Evolutionary conservation across 345 rosid species (phyloP).

Genomic region (Moricandia moricandioides): DNA sequence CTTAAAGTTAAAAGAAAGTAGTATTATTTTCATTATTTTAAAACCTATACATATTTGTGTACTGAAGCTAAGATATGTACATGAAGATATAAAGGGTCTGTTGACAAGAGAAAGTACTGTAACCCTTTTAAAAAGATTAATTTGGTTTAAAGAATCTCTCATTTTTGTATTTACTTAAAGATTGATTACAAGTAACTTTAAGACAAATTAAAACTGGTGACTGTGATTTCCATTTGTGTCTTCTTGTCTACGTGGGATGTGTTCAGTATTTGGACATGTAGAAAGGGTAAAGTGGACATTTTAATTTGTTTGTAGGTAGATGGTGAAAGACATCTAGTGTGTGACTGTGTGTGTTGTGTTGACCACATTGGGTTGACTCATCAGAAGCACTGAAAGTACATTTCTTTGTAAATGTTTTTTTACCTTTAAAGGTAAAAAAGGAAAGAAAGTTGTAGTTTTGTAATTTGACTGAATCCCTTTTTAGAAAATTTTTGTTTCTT

Average conservation of each 20-base stretch:
- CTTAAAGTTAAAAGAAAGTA: neutral
- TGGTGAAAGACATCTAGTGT: conserved; percentile 19
- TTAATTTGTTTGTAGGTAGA: conserved; percentile 28
- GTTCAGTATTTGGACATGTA: conserved; percentile 41
- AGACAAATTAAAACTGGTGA: conserved; percentile 3
- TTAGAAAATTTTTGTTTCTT: conserved; percentile 10
- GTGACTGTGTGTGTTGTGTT: neutral
- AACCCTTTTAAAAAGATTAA: neutral
- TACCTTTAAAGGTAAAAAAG: neutral
- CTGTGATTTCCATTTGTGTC: conserved; percentile 50
- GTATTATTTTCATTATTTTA: too few species aligned
- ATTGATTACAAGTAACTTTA: neutral
- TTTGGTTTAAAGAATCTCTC: neutral
- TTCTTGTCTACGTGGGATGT: conserved; percentile 46
- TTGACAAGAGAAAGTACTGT: neutral
- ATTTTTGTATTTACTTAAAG: neutral
- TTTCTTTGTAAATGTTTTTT: neutral
- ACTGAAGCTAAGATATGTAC: too few species aligned
- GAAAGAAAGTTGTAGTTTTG: neutral
- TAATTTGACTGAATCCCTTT: conserved; percentile 15
- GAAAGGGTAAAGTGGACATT: conserved; percentile 57
- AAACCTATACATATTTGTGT: too few species aligned
- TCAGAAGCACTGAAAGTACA: neutral
- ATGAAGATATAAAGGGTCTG: neutral
- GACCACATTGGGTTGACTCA: conserved; percentile 25